phyloP scores from a whole-genome alignment of 1,284 basidiomycete genomes.

The Rhodotorula mucilaginosa region DNA sequence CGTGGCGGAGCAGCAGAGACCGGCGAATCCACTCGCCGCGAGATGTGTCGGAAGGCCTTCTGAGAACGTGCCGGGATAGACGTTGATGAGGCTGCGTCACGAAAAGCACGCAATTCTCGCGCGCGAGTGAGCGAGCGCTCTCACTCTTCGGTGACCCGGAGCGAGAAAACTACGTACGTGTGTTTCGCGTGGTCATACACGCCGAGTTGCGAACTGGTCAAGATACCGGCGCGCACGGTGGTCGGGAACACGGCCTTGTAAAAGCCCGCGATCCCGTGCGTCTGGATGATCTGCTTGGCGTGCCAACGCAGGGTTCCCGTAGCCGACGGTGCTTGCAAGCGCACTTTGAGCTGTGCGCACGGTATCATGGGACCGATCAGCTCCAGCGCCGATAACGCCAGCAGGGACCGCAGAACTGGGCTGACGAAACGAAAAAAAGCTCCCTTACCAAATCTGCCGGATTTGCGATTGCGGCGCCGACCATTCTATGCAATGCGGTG shows the following conservation, averaged over 20 bases:
- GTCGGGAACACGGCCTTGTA: conserved; percentile 42
- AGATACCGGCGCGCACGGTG: conserved; percentile 42
- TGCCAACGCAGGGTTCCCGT: conserved; percentile 36
- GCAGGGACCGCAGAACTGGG: too few relatives aligned
- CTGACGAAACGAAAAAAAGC: background rate
- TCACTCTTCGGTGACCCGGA: background rate
- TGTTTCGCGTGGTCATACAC: conserved; percentile 43
- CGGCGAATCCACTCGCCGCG: conserved; percentile 41
- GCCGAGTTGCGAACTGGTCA: conserved; percentile 43
- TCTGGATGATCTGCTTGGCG: conserved; percentile 21
- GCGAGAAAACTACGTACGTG: conserved; percentile 9
- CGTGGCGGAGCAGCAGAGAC: conserved; percentile 40
- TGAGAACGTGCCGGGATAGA: conserved; percentile 37
- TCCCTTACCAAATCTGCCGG: conserved; percentile 40
- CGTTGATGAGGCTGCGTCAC: conserved; percentile 29
- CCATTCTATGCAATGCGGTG: conserved; percentile 16
- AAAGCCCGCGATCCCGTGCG: conserved; percentile 31
- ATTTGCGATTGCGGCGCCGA: conserved; percentile 44
- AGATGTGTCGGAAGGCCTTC: conserved; percentile 43
- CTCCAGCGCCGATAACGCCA: background rate
- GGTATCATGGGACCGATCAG: background rate
- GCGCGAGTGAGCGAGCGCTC: background rate
- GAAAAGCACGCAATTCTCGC: background rate
- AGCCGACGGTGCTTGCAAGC: conserved; percentile 40
- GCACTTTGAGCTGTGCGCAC: conserved; percentile 40